These are phyloP conservation scores for Grosmannia huntii DNA, from an alignment of 2,329 filamentous ascomycete genomes.

Conservation along the genomic window DNA sequence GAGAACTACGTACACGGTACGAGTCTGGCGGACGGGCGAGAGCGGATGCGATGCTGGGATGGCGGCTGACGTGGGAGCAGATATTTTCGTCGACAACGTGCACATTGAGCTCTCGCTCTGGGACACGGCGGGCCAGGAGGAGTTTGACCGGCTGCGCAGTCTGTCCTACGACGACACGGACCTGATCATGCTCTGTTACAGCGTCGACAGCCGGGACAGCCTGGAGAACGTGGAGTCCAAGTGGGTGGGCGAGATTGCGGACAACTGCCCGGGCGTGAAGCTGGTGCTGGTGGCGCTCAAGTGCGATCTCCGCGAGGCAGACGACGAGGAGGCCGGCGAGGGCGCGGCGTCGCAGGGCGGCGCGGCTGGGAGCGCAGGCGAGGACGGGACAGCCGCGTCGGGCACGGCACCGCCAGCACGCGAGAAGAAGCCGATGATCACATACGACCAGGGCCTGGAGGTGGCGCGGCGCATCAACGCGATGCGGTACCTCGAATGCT, in stretches of 20 bases:
- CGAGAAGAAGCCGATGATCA: conserved; percentile 63
- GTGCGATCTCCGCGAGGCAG: conserved; percentile 80
- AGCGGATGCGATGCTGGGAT: not conserved
- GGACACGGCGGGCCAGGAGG: conserved; percentile 97
- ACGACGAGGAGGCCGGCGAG: conserved; percentile 45
- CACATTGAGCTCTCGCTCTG: conserved; percentile 96
- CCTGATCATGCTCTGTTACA: conserved; percentile 97
- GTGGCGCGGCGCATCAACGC: conserved; percentile 87
- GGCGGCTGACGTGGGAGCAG: conserved; percentile 28
- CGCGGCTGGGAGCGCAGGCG: conserved; percentile 54
- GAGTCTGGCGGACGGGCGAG: conserved; percentile 42
- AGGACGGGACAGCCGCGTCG: conserved; percentile 7
- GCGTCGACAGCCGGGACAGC: conserved; percentile 89
- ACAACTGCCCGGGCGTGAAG: conserved; percentile 93
- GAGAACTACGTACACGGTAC: conserved; percentile 97
- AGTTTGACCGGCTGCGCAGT: conserved; percentile 92
- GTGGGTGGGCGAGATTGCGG: conserved; percentile 95
- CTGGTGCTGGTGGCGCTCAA: conserved; percentile 92
- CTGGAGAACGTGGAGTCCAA: conserved; percentile 98
- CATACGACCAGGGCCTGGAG: conserved; percentile 82
- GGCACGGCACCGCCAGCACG: conserved; percentile 33
- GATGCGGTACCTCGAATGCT: conserved; percentile 92
- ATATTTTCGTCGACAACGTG: conserved; percentile 95
- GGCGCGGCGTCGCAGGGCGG: conserved; percentile 33
- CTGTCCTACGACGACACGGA: conserved; percentile 94